Base-by-base conservation (phyloP, 2,329 filamentous ascomycete genomes). In the Colletotrichum shisoi region DNA sequence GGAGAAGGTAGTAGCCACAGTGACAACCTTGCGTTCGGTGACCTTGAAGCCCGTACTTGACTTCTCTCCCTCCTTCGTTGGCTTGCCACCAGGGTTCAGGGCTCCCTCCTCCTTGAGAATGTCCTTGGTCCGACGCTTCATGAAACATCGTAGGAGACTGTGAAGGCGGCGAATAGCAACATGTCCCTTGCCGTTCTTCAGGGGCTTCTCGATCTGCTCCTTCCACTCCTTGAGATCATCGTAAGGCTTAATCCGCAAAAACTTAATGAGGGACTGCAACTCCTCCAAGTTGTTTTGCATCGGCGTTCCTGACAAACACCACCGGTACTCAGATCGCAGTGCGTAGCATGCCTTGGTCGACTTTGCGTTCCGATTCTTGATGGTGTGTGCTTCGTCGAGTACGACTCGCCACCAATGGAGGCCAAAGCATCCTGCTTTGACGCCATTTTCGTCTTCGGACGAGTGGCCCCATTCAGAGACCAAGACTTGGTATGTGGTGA, bases 271-370 rank as follows among this genome's bases (percentile, higher is more conserved):
- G 71, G 93, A 96, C 75, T 99, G 95, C 58, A 99, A 82, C 78
- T 99, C 95, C 71, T 99, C 95, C 6, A 99, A 86, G 73, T 97
- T 98, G 79, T 99, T 99, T 76, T 99, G 95, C 90, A 99, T 93
- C 0, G 95, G 95, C 1, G 95, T 99, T 60, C 95, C 95, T 0
- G 94, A 97, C 69, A 99, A 80, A 75, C 95, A 98, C 95, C 95
- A 99, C 68, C 95, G 86, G 74, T 97, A 98, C 76, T 95, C 91
- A 21, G 92, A 89, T 37, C 90, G 84, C 39, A 99, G 80, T 1
- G 92, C 92, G 75, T 90, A 99, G 71, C 92, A 95, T 1, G 95
- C 94, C 76, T 97, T 93, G 1, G 94, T 97, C 46, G 92, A 90
- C 79, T 99, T 99, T 24, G 95, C 93, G 71, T 96, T 97, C 70